These are phyloP conservation scores for Volvox reticuliferus DNA, from an alignment of 139 green algal genomes.

Conservation along the genomic window DNA sequence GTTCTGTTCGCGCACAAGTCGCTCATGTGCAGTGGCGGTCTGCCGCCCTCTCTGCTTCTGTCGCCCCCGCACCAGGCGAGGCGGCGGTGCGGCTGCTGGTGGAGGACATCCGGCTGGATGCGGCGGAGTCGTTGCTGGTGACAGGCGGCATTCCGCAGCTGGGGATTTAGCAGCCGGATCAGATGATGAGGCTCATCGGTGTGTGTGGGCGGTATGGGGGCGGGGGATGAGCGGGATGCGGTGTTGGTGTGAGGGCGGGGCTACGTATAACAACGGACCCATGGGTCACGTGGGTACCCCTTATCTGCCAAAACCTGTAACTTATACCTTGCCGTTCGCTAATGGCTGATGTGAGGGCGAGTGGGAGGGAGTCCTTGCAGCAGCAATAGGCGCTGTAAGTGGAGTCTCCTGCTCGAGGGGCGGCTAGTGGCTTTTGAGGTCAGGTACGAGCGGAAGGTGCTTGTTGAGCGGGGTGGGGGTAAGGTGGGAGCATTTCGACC, in stretches of 20 bases:
- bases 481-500: no score
- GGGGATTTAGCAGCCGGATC: constrained; percentile 83
- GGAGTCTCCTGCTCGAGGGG: no score
- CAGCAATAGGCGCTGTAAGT: no score
- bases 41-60: background rate
- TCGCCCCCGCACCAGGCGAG: constrained; percentile 34
- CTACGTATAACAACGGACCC: no score
- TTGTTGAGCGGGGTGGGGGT: no score
- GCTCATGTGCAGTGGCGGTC: constrained; percentile 8
- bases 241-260: background rate
- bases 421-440: no score
- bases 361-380: no score
- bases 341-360: no score
- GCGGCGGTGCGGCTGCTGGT: constrained; percentile 69
- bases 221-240: background rate
- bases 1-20: constrained; percentile 38
- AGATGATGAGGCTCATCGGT: constrained; percentile 77
- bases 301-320: background rate
- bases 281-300: background rate
- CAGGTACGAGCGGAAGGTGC: no score
- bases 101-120: constrained; percentile 60
- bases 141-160: constrained; percentile 78
- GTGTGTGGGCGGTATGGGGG: background rate
- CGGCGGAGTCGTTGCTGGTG: constrained; percentile 68
- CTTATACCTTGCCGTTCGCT: no score